A percentile compares a stretch with the other conserved stretches of the same genome.
These are phyloP conservation scores for Fusarium goolgardi DNA, from an alignment of 2,329 filamentous ascomycete species.

Conservation along the genomic window DNA sequence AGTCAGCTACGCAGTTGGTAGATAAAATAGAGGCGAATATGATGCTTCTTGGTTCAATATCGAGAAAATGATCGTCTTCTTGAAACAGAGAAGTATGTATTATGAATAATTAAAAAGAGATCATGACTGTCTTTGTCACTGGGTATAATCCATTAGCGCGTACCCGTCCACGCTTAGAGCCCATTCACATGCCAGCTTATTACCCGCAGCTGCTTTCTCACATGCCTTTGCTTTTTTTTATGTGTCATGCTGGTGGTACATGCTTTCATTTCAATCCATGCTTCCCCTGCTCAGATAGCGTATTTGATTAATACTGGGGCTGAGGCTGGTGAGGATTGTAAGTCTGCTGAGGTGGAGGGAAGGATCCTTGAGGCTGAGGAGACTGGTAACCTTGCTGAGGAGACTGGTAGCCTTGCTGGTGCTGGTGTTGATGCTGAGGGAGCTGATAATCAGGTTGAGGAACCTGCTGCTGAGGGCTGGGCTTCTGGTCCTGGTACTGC, in stretches of 20 bases:
- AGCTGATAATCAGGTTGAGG: constrained; percentile 34
- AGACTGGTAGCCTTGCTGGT: constrained; percentile 35
- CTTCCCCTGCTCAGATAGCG: neutral
- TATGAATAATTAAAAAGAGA: constrained; percentile 3
- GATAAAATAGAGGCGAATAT: neutral
- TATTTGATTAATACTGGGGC: constrained; percentile 37
- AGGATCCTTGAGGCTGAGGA: constrained; percentile 42
- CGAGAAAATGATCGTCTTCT: neutral
- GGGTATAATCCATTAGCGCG: constrained; percentile 43
- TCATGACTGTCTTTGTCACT: constrained; percentile 37
- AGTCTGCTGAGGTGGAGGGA: constrained; percentile 40
- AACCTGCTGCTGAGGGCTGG: constrained; percentile 26
- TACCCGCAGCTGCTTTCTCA: constrained; percentile 1
- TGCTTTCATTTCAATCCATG: neutral
- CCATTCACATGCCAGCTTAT: constrained; percentile 9
- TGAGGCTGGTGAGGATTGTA: constrained; percentile 45
- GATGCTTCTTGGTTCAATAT: neutral
- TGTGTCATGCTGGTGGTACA: constrained; percentile 13
- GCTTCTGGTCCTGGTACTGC: constrained; percentile 20
- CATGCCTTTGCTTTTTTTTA: neutral
- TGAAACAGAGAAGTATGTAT: constrained; percentile 1
- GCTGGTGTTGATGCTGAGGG: constrained; percentile 25
- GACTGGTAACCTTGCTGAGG: constrained; percentile 31
- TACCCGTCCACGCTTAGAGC: constrained; percentile 28
- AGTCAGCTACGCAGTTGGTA: neutral